Base-by-base conservation (phyloP, 805 yeast species). In the Hanseniaspora thailandica region DNA sequence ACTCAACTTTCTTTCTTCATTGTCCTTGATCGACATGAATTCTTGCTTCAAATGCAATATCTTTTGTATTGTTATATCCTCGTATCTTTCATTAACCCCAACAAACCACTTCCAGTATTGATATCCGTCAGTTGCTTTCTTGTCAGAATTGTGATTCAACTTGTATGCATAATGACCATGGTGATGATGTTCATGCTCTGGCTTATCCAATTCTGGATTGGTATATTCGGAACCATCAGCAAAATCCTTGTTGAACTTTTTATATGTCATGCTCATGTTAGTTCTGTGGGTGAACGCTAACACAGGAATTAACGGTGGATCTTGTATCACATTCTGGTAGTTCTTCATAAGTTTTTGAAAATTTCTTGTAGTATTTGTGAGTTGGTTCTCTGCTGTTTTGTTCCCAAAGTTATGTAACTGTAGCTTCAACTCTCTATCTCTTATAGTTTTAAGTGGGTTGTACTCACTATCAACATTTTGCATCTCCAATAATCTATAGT, bases 361-460 rank as follows among this genome's bases (percentile, higher is more conserved):
- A 12, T 41, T 41, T 31, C 28, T 41, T 13, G 54, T 50, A 6
- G 54, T 50, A 13, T 41, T 30, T 10, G 43, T 26, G 2, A 41
- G 20, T 9, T 33, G 17, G 6, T 5, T 80, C 70, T 53, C 75
- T 72, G 28, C 75, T 64, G 0, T 73, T 65, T 12, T 76, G 61
- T 3, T 71, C 69, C 38, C 73, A 71, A 2, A 77, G 74, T 34
- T 69, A 68, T 54, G 76, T 77, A 48, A 72, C 73, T 59, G 76
- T 69, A 59, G 75, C n/a, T 53, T 47, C 3, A 82, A 62, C 58
- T 72, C 72, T 55, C 95, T 72, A 65, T 86, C 83, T 54, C 96
- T 69, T 26, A 87, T 78, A n/a, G 81, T 75, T 65, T 86, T 95
- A 43, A 87, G 68, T 3, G 96, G 96, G 62, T 87, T 87, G 69